A percentile compares a stretch with the other conserved stretches of the same genome.
Evolutionary conservation across 345 rosid species (phyloP).

Genomic region (Kernera saxatilis): DNA sequence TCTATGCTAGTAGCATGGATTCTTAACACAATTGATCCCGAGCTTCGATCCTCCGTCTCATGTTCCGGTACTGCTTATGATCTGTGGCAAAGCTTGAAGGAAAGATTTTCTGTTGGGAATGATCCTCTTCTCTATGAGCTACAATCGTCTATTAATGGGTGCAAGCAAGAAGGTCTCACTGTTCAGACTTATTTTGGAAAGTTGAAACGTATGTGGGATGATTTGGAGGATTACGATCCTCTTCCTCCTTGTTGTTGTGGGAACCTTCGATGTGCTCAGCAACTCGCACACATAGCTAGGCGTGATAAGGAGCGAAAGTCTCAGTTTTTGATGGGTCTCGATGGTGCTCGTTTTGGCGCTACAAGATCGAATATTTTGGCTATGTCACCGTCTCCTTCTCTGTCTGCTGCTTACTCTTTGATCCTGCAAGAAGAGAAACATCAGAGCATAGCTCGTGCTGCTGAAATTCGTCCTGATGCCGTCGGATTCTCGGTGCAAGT

Average conservation of each 20-base stretch:
- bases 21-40: not conserved
- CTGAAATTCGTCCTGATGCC: not conserved
- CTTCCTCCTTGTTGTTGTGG: not conserved
- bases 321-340: not conserved
- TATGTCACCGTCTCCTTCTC: not conserved
- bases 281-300: not conserved
- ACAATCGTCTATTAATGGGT: not conserved
- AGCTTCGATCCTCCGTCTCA: not conserved
- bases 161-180: not conserved
- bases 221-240: not conserved
- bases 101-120: no score
- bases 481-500: not conserved
- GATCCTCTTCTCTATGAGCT: no score
- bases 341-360: not conserved
- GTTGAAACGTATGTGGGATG: not conserved
- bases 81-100: not conserved
- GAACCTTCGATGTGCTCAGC: not conserved
- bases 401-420: not conserved
- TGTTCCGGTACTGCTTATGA: not conserved
- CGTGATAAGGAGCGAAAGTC: not conserved
- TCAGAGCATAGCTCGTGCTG: not conserved
- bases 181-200: not conserved
- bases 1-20: not conserved
- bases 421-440: not conserved
- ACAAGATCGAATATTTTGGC: not conserved